phyloP scores from a whole-genome alignment of 208 protist genomes.

The Leishmania mexicana region DNA sequence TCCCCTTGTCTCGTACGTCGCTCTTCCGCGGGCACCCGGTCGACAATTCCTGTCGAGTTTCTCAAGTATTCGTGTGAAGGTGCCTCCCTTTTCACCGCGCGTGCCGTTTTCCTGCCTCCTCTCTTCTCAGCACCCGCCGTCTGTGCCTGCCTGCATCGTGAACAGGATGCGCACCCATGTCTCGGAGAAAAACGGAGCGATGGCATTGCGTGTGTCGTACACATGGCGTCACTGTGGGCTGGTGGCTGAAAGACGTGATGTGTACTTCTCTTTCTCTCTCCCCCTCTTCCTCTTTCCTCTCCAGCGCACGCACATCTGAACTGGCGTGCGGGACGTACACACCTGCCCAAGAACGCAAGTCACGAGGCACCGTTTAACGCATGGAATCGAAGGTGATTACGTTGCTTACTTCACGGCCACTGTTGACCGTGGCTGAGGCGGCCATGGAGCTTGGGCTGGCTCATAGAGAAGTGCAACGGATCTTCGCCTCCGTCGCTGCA shows the following conservation, averaged over 20 bases:
- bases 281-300: no score
- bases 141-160: not conserved
- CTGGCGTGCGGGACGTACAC: not conserved
- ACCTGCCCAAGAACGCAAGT: not conserved
- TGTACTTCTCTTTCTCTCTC: not conserved
- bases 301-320: not conserved
- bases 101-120: not conserved
- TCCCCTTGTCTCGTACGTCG: not conserved
- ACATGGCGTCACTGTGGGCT: not conserved
- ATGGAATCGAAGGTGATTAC: slow-evolving; percentile 27
- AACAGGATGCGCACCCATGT: not conserved
- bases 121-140: not conserved
- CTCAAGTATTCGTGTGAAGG: not conserved
- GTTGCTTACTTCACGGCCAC: slow-evolving; percentile 12
- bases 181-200: not conserved
- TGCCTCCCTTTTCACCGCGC: not conserved
- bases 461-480: not conserved
- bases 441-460: slow-evolving; percentile 2
- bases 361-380: not conserved
- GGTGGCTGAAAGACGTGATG: not conserved
- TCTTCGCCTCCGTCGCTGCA: slow-evolving; percentile 12
- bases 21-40: not conserved
- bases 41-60: not conserved
- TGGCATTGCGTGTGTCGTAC: not conserved
- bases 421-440: slow-evolving; percentile 28